These are phyloP conservation scores for Geosmithia morbida DNA, from an alignment of 2,329 filamentous ascomycete genomes.

Conservation along the genomic window DNA sequence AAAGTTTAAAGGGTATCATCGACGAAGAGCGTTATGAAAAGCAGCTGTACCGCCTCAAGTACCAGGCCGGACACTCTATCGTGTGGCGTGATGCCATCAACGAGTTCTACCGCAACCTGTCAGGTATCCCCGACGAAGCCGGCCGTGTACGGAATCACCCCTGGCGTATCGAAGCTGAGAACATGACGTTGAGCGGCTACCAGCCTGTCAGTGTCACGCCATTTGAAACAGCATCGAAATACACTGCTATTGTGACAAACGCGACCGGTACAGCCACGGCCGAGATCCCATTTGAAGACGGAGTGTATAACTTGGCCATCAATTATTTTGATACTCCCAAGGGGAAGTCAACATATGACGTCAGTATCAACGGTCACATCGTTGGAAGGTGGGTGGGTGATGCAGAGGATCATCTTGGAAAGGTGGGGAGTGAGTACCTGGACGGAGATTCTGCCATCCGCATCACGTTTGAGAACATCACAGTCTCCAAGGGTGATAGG, in stretches of 20 bases:
- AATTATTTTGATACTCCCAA: constrained; percentile 51
- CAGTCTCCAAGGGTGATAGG: constrained; percentile 32
- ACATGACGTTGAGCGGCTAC: constrained; percentile 48
- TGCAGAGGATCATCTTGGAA: constrained; percentile 42
- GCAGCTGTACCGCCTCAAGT: constrained; percentile 41
- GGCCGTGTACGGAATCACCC: constrained; percentile 45
- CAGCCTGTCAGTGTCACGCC: constrained; percentile 35
- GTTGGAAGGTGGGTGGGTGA: constrained; percentile 47
- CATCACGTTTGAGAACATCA: constrained; percentile 39
- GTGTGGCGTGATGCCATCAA: constrained; percentile 57
- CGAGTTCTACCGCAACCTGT: constrained; percentile 48
- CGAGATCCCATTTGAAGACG: constrained; percentile 29
- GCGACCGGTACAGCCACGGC: constrained; percentile 28
- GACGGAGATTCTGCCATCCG: constrained; percentile 53
- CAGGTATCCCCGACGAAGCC: constrained; percentile 40
- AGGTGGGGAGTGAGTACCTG: constrained; percentile 40
- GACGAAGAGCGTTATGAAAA: constrained; percentile 46
- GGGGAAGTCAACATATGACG: constrained; percentile 40
- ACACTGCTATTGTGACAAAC: constrained; percentile 37
- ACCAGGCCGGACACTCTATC: constrained; percentile 54
- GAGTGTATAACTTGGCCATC: constrained; percentile 47
- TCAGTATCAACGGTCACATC: constrained; percentile 35
- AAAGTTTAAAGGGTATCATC: constrained; percentile 36
- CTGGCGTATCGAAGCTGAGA: constrained; percentile 55
- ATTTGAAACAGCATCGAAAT: constrained; percentile 43